Evolutionary conservation across 148 eudicot species (phyloP).

Genomic region (Pharnaceum exiguum): DNA sequence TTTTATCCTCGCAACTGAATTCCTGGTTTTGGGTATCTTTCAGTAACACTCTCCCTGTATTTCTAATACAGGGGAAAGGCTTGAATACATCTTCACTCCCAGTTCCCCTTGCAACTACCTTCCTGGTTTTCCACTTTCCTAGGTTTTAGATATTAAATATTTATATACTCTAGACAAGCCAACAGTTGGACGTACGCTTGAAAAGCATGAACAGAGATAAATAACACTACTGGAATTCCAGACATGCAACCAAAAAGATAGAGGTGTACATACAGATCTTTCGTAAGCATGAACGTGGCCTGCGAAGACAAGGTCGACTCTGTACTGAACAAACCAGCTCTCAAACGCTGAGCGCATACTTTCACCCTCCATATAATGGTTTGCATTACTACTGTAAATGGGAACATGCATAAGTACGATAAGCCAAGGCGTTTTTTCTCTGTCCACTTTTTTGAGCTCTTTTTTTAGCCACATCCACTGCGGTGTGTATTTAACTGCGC

Average conservation of each 20-base stretch:
- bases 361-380: slow-evolving; percentile 88
- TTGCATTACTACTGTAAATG: slow-evolving; percentile 66
- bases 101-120: no score
- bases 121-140: no score
- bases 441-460: slow-evolving; percentile 62
- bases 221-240: neutral
- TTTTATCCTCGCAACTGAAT: no score
- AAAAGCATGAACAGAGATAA: neutral
- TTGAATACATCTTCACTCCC: no score
- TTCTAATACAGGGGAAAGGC: no score
- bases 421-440: slow-evolving; percentile 89
- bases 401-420: slow-evolving; percentile 88
- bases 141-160: no score
- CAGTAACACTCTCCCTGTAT: no score
- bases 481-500: slow-evolving; percentile 77
- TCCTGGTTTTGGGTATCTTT: no score
- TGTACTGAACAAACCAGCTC: slow-evolving; percentile 67
- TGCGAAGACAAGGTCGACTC: slow-evolving; percentile 81
- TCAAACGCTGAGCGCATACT: slow-evolving; percentile 73
- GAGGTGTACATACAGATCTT: slow-evolving; percentile 57
- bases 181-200: neutral
- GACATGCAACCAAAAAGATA: neutral
- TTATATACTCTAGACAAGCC: neutral
- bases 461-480: slow-evolving; percentile 70
- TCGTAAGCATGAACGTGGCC: slow-evolving; percentile 96